phyloP scores from a whole-genome alignment of 73 alveolate genomes.

The Paramecium primaurelia region DNA sequence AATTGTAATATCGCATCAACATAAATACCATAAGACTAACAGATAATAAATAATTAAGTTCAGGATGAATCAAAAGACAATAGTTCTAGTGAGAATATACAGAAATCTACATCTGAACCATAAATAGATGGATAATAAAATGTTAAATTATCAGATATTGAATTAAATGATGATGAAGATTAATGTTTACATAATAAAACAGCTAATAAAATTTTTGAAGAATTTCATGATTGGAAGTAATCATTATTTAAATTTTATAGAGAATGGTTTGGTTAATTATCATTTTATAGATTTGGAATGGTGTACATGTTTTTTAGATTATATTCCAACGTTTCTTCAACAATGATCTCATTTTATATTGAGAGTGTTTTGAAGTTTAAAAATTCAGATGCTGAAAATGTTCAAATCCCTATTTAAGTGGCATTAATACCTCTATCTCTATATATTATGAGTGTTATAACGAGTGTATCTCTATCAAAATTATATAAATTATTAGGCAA shows the following conservation, averaged over 20 bases:
- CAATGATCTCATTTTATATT: constrained; percentile 73
- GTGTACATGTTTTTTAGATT: constrained; percentile 78
- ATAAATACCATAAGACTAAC: not conserved
- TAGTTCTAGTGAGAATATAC: not conserved
- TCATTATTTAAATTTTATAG: not conserved
- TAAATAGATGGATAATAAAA: not conserved
- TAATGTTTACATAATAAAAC: not conserved
- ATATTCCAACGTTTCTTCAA: constrained; percentile 78
- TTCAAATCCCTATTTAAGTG: constrained; percentile 70
- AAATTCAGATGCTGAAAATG: constrained; percentile 62
- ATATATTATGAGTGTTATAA: constrained; percentile 68
- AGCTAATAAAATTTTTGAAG: not conserved
- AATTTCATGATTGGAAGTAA: constrained; percentile 15
- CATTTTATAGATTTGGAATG: constrained; percentile 68
- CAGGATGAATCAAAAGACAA: not conserved
- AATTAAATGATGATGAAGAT: not conserved
- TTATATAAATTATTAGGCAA: constrained; percentile 60
- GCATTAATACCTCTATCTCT: constrained; percentile 79
- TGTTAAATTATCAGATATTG: not conserved
- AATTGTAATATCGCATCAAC: not conserved
- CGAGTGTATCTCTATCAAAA: constrained; percentile 61
- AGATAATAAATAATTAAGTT: not conserved
- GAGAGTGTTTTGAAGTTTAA: constrained; percentile 56
- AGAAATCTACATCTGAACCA: not conserved
- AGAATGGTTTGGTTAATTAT: constrained; percentile 69